These are phyloP conservation scores for Penicillium arizonense DNA, from an alignment of 495 filamentous ascomycete species.

Conservation along the genomic window DNA sequence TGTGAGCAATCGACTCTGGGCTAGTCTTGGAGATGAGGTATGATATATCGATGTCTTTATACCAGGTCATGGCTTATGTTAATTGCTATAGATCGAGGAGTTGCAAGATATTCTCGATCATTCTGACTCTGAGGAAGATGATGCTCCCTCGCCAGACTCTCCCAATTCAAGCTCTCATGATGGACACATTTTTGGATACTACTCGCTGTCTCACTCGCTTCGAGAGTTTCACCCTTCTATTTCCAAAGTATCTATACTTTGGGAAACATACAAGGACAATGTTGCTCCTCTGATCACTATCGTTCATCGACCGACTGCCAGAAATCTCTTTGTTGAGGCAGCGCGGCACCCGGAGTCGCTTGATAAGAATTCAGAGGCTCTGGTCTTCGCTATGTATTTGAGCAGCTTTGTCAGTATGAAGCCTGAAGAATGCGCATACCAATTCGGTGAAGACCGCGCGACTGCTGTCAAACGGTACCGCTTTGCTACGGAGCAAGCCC, in stretches of 20 bases:
- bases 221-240: slow-evolving; percentile 53
- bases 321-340: slow-evolving; percentile 42
- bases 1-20: slow-evolving; percentile 87
- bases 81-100: slow-evolving; percentile 59
- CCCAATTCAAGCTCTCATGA: slow-evolving; percentile 58
- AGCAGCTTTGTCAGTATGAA: slow-evolving; percentile 68
- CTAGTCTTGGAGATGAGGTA: slow-evolving; percentile 84
- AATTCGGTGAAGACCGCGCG: slow-evolving; percentile 37
- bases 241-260: slow-evolving; percentile 63
- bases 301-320: slow-evolving; percentile 61
- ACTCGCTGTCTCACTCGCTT: slow-evolving; percentile 52
- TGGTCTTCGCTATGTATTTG: slow-evolving; percentile 81
- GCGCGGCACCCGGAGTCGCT: slow-evolving; percentile 52
- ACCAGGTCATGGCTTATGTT: not conserved
- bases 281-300: slow-evolving; percentile 72
- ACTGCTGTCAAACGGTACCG: slow-evolving; percentile 63
- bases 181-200: slow-evolving; percentile 67
- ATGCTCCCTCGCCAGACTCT: slow-evolving; percentile 56
- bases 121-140: slow-evolving; percentile 64
- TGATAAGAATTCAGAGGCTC: slow-evolving; percentile 62
- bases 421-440: slow-evolving; percentile 34
- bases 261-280: slow-evolving; percentile 67
- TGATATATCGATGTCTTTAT: slow-evolving; percentile 1
- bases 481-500: slow-evolving; percentile 76
- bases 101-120: slow-evolving; percentile 68